These are phyloP conservation scores for Saccharum officinarum DNA, from an alignment of 176 grass and related monocot species.

Conservation along the genomic window DNA sequence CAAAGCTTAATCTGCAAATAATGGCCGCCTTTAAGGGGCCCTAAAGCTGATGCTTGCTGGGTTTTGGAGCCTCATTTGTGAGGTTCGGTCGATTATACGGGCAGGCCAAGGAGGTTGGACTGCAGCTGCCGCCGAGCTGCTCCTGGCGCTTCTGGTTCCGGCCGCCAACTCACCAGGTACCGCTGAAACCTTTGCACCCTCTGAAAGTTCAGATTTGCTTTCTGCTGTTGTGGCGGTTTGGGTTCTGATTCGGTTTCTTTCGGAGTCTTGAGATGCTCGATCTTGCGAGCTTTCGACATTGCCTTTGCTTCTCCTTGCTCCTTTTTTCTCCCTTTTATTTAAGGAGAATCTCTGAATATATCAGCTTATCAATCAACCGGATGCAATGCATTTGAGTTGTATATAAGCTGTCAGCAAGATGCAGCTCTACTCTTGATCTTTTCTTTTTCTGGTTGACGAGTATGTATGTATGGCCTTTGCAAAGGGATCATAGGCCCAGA, in stretches of 20 bases:
- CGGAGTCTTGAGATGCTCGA: slow-evolving; percentile 9
- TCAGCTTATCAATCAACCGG: background rate
- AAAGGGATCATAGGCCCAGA: background rate
- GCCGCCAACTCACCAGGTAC: slow-evolving; percentile 40
- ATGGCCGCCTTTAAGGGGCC: slow-evolving; percentile 50
- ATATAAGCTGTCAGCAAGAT: background rate
- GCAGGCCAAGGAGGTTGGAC: slow-evolving; percentile 11
- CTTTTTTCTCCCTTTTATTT: background rate
- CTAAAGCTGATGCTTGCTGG: slow-evolving; percentile 42
- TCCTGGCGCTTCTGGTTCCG: slow-evolving; percentile 6
- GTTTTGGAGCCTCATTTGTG: slow-evolving; percentile 42
- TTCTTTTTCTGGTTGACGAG: slow-evolving; percentile 1
- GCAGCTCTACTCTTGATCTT: background rate
- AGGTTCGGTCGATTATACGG: background rate
- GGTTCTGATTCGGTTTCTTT: slow-evolving; percentile 21
- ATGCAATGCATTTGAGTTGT: slow-evolving; percentile 17
- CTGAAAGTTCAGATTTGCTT: slow-evolving; percentile 35
- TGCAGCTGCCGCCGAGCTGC: slow-evolving; percentile 14
- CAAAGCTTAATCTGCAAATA: slow-evolving; percentile 66
- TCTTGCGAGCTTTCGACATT: background rate
- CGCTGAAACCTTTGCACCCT: slow-evolving; percentile 26
- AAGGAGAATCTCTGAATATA: background rate
- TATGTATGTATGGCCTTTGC: background rate
- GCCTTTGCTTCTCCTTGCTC: background rate
- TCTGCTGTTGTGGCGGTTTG: slow-evolving; percentile 8